phyloP scores from a whole-genome alignment of 1,284 basidiomycete species.

The Papiliotrema terrestris region DNA sequence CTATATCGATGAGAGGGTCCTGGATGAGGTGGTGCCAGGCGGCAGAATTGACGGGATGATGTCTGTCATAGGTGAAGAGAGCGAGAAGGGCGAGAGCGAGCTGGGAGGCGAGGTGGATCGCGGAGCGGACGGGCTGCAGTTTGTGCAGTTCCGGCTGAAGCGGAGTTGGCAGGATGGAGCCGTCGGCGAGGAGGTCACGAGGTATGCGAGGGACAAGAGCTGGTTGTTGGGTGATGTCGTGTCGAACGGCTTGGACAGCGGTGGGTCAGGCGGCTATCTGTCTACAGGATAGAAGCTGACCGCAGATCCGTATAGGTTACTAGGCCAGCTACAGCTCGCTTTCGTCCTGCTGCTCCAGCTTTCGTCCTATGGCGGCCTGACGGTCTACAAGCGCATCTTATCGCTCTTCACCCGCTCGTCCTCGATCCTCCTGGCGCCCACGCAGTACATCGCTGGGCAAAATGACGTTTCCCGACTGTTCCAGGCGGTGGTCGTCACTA shows the following conservation, averaged over 20 bases:
- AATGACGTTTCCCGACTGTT: constrained; percentile 3
- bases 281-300: neutral
- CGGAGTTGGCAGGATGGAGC: constrained; percentile 49
- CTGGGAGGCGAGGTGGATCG: neutral
- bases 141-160: constrained; percentile 45
- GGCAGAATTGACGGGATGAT: constrained; percentile 40
- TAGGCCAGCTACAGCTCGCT: constrained; percentile 48
- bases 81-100: constrained; percentile 5
- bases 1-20: constrained; percentile 25
- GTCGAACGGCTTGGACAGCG: constrained; percentile 17
- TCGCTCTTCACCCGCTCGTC: constrained; percentile 40
- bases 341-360: constrained; percentile 49
- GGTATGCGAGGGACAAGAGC: constrained; percentile 50
- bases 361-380: constrained; percentile 47
- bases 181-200: constrained; percentile 47
- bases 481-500: constrained; percentile 26
- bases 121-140: constrained; percentile 23
- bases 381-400: constrained; percentile 47
- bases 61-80: constrained; percentile 21
- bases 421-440: constrained; percentile 18
- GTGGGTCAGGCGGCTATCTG: neutral
- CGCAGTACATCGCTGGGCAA: constrained; percentile 4
- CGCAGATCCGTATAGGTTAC: constrained; percentile 42
- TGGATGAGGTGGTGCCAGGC: constrained; percentile 38
- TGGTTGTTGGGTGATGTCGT: constrained; percentile 44